Evolutionary conservation across 176 grass and related monocot species (phyloP), one percentile per base, ranked within the genome.

Genomic region (Metroxylon sagu): DNA sequence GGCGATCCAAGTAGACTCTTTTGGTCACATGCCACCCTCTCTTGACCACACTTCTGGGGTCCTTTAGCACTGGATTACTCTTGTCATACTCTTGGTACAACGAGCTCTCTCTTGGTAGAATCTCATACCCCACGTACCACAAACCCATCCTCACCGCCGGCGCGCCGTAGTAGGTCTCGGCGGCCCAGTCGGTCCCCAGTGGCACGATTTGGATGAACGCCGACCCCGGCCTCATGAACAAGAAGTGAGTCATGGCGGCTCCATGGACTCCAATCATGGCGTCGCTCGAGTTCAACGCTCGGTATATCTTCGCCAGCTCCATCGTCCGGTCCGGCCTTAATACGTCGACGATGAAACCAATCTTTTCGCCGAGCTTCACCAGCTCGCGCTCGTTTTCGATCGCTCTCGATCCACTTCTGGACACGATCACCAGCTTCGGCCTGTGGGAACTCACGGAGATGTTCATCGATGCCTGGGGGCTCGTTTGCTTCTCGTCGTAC

Each of bases 251-350:
- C 84, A 88, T 85, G 50, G 89, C 85, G 1, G 78, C 81, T 51
- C 85, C 85, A 63, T 95, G 85, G 59, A 95, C 81, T 59, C 85
- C 89, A 2, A 88, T 53, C 89, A 95, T 85, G 6, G 81, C 85
- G 66, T 85, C 84, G 3, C 78, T 81, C 0, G 71, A 74, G 63
- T 88, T 85, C 6, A 88, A 70, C 3, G 66, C 60, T 58, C 66
- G 78, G 85, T 95, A 82, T 25, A 95, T 71, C 57, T 39, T 55
- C 7, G 82, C 77, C 14, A 95, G 85, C 85, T 85, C 81, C n/a
- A 75, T 95, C 53, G 79, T 69, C 35, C 53, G 77, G 23, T 74
- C 76, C 21, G 81, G 81, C 27, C 6, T 54, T 15, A 95, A 56
- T 14, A 85, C 28, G 6, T 70, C 1, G 7, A 91, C 87, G 7